phyloP scores from a whole-genome alignment of 2,329 filamentous ascomycete genomes.

The Taxawa tesnikishii region DNA sequence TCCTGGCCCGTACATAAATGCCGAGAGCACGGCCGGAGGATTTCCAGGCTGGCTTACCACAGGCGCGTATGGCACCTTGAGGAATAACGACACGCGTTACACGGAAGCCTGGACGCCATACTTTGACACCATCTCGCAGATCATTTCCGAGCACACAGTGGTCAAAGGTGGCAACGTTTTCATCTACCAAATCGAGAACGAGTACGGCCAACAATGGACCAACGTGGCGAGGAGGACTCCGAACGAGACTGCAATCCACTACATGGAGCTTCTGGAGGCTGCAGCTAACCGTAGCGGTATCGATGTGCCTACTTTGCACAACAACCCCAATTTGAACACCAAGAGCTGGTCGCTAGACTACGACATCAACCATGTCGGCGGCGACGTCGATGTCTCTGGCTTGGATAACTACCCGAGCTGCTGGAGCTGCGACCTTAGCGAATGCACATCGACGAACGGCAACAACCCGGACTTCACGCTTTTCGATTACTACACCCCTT shows the following conservation, averaged over 20 bases:
- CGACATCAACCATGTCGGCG: conserved; percentile 34
- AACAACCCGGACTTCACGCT: conserved; percentile 43
- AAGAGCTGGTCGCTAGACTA: conserved; percentile 51
- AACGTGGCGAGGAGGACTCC: conserved; percentile 23
- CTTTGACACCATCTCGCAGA: conserved; percentile 29
- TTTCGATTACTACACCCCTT: conserved; percentile 33
- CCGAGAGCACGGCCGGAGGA: conserved; percentile 48
- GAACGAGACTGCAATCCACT: conserved; percentile 31
- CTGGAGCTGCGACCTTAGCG: conserved; percentile 51
- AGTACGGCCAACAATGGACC: conserved; percentile 21
- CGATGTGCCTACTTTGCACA: conserved; percentile 44
- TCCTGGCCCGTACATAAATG: conserved; percentile 37
- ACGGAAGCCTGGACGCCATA: conserved; percentile 41
- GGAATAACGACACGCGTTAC: conserved; percentile 39
- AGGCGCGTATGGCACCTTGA: conserved; percentile 43
- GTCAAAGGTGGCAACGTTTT: conserved; percentile 46
- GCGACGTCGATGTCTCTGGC: conserved; percentile 31
- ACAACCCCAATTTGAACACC: conserved; percentile 47
- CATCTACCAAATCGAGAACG: conserved; percentile 48
- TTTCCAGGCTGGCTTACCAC: conserved; percentile 50
- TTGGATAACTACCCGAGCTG: conserved; percentile 36
- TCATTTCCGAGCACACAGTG: conserved; percentile 41
- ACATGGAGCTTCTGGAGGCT: conserved; percentile 46
- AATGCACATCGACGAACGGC: conserved; percentile 47
- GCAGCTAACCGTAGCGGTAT: conserved; percentile 44